Evolutionary conservation across 2,329 filamentous ascomycete species (phyloP).

Genomic region (Gnomoniopsis smithogilvyi): DNA sequence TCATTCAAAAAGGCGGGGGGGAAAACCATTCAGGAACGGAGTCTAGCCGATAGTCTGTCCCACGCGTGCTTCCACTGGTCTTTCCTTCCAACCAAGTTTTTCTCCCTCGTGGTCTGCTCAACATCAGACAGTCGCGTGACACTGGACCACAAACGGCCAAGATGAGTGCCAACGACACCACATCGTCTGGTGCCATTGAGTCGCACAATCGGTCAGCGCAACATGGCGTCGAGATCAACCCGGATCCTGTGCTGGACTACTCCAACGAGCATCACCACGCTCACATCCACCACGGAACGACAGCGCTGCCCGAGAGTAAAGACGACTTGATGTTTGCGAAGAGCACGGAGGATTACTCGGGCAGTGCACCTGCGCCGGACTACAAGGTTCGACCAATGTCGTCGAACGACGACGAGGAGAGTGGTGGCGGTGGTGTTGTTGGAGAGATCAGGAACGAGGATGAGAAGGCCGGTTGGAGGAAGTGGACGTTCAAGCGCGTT

Average conservation of each 20-base stretch:
- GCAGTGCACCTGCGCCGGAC: slow-evolving; percentile 32
- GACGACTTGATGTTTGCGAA: slow-evolving; percentile 48
- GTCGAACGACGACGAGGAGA: slow-evolving; percentile 6
- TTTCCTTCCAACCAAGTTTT: neutral
- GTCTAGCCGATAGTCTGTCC: neutral
- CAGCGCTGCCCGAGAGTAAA: slow-evolving; percentile 29
- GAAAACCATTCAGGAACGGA: neutral
- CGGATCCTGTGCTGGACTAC: slow-evolving; percentile 6
- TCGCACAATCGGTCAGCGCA: slow-evolving; percentile 8
- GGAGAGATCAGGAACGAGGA: slow-evolving; percentile 31
- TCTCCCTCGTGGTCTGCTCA: neutral
- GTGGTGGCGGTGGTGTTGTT: slow-evolving; percentile 44
- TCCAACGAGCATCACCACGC: slow-evolving; percentile 28
- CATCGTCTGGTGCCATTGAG: neutral
- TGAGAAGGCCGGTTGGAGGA: slow-evolving; percentile 22
- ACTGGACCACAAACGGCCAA: neutral
- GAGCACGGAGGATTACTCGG: slow-evolving; percentile 29
- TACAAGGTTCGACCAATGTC: slow-evolving; percentile 27
- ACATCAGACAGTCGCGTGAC: neutral
- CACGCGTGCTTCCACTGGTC: neutral
- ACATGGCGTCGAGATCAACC: neutral
- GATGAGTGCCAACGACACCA: slow-evolving; percentile 2
- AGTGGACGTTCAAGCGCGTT: slow-evolving; percentile 29
- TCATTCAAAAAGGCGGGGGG: too few relatives aligned
- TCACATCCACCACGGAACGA: slow-evolving; percentile 39